Evolutionary conservation across 2,329 filamentous ascomycete genomes (phyloP), one percentile per base, ranked within the genome.

Genomic region (Arthrobotrys entomopaga): DNA sequence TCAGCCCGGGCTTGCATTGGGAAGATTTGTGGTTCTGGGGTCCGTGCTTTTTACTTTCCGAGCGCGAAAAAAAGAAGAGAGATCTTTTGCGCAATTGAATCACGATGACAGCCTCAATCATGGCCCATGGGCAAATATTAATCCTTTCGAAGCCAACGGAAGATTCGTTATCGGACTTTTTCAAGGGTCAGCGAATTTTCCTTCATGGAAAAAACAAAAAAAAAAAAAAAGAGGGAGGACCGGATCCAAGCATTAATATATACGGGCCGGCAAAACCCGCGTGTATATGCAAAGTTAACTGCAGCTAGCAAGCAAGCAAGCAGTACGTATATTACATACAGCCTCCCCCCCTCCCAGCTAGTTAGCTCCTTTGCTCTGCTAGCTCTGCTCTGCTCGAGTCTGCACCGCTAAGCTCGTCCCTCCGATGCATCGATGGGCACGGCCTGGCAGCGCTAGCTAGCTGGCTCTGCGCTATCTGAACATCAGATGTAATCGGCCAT

Each of bases 81-180:
- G 29, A 34, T 52, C 58, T 63, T 70, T 70, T 64, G 65, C 65
- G 58, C 65, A 70, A 70, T 70, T 64, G 65, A 70, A 64, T 48
- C 65, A 70, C 48, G 58, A 70, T 64, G 65, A 58, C 58, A 58
- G 65, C 48, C 42, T 50, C 34, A 15, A 50, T 58, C 65, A 70
- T 70, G 58, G 50, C 15, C 29, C n/a, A n/a, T n/a, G n/a, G n/a
- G n/a, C n/a, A n/a, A n/a, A n/a, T n/a, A n/a, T n/a, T n/a, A 53
- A 63, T 63, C 58, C 58, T 57, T 57, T 52, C 10, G 57, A 52
- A 58, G 34, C 52, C 34, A 70, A 63, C 58, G 58, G 65, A 70
- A 61, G 63, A 20, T 7, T 19, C 38, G 46, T 22, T 50, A 50
- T 50, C 46, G 46, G 46, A 11, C 11, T 50, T 19, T 8, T 20